Evolutionary conservation across 371 early-diverging fungal species (phyloP), one percentile per base, ranked within the genome.

Genomic region (Chytridiales sp.): DNA sequence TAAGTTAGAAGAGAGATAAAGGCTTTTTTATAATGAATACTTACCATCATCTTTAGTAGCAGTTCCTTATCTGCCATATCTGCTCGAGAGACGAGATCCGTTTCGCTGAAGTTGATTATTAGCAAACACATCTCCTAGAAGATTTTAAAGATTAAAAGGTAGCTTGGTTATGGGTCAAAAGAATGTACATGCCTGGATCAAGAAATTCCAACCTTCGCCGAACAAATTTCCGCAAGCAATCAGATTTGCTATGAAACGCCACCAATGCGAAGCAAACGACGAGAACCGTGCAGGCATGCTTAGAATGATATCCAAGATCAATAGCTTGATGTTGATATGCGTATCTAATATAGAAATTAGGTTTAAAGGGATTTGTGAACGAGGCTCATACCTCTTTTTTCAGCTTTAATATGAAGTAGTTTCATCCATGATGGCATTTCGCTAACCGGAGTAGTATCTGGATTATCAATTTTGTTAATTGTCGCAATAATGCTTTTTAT

Each of bases 361-460:
- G 36, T 57, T 13, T 42, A 27, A 21, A 17, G 27, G 31, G 4
- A 6, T 58, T 34, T 19, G 46, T 40, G n/a, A 47, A 32, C 3
- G 30, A 39, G 15, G 27, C 13, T 9, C 34, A n/a, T 40, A 55
- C 61, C 61, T 4, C 26, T 27, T 49, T 57, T 57, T 32, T 51
- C 56, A 8, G 61, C 54, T 39, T 69, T 75, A 3, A 31, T 21
- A 9, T 24, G 42, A 9, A 86, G 55, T 35, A 72, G 74, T n/a
- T 67, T 64, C 85, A 90, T 86, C 90, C 90, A 90, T 2, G 53
- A 41, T 1, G 87, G 85, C 81, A 86, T 82, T 34, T 59, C 56
- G 17, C n/a, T n/a, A n/a, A n/a, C n/a, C n/a, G n/a, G n/a, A n/a
- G n/a, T n/a, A n/a, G n/a, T n/a, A n/a, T n/a, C n/a, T n/a, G n/a